phyloP scores from a whole-genome alignment of 2,329 filamentous ascomycete species.

The Diaporthe nobilis region DNA sequence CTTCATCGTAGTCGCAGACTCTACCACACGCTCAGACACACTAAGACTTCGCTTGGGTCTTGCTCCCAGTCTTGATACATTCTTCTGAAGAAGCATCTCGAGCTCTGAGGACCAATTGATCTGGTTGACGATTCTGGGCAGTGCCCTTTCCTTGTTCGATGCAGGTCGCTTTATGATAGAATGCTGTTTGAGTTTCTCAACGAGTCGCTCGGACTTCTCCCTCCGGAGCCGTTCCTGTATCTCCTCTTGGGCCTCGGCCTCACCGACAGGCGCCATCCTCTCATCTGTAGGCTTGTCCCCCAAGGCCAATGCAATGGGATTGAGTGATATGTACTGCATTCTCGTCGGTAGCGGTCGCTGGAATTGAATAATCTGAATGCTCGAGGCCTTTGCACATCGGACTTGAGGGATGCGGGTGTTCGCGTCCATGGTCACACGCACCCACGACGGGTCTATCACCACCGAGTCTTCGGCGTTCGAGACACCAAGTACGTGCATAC shows the following conservation, averaged over 20 bases:
- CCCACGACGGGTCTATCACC: conserved; percentile 77
- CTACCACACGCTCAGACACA: conserved; percentile 93
- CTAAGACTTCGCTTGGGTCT: conserved; percentile 88
- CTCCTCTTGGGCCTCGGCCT: conserved; percentile 81
- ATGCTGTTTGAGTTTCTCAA: conserved; percentile 90
- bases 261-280: conserved; percentile 55
- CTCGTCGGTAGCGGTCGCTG: conserved; percentile 85
- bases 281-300: conserved; percentile 73
- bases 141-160: conserved; percentile 85
- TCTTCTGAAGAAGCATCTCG: conserved; percentile 87
- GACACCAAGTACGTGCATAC: conserved; percentile 88
- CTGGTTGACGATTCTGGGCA: conserved; percentile 88
- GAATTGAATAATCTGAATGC: conserved; percentile 90
- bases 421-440: conserved; percentile 71
- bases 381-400: conserved; percentile 78
- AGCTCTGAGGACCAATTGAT: conserved; percentile 97
- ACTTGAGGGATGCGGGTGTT: conserved; percentile 76
- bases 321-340: conserved; percentile 97
- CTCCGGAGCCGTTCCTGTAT: conserved; percentile 71
- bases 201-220: conserved; percentile 74
- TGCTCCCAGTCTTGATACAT: conserved; percentile 86
- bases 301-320: conserved; percentile 89
- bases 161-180: conserved; percentile 83
- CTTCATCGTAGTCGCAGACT: conserved; percentile 90
- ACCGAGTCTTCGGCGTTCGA: conserved; percentile 74